Base-by-base conservation (phyloP, 2,329 filamentous ascomycete genomes). In the Graphiopsis chlorocephala region DNA sequence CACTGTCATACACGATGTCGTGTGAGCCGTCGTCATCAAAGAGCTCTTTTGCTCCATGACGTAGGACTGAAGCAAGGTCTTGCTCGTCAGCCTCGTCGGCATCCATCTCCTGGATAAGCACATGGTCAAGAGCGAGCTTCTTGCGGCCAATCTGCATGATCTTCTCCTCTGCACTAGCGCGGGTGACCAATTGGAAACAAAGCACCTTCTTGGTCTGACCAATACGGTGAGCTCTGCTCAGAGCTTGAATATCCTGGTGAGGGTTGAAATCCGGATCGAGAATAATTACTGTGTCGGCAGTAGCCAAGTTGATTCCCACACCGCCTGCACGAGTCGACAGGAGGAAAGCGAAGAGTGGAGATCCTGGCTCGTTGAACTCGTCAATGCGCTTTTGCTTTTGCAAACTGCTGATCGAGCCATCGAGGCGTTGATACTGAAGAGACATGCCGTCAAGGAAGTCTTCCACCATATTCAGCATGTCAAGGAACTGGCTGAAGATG, bases 231-330 rank as follows among this genome's bases (percentile, higher is more conserved):
- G 94, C 95, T 69, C 96, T 88, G 31, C 94, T 96, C 31, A 99
- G 84, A 0, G 95, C 95, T 76, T 99, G 95, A 47, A 99, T 90
- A 73, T 99, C 96, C 77, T 99, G 95, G 74, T 99, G 95, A 0
- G 95, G 95, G 67, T 99, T 99, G 82, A 96, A 98, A 74, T 99
- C 95, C 0, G 92, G 92, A 72, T 99, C 93, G 69, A 98, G 87
- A 69, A 99, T 97, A 69, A 99, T 97, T 67, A 99, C 96, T 0
- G 95, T 99, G 74, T 99, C 95, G 2, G 95, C 95, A 8, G 93
- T 97, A 0, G 95, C 95, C 63, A 99, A 84, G 74, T 99, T 99
- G 81, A 99, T 99, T 17, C 95, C 96, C 0, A 99, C 94, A 72
- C 96, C 95, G 62, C 95, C 95, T 20, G 96, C 93, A 68, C 95